phyloP scores from a whole-genome alignment of 1,139 yeast genomes.

The Sugiyamaella grinbergsii region DNA sequence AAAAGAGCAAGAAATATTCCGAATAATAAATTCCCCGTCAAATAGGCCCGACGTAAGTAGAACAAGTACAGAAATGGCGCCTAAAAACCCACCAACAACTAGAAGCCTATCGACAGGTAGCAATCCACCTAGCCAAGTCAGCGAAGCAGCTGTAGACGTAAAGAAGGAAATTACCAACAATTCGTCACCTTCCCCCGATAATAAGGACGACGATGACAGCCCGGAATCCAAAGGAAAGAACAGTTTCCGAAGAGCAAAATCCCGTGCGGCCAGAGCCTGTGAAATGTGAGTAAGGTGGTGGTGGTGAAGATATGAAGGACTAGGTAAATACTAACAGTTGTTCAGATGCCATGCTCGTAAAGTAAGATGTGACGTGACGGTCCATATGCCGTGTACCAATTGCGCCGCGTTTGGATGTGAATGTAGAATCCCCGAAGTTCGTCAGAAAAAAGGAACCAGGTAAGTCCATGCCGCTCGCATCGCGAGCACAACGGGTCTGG shows the following conservation, averaged over 20 bases:
- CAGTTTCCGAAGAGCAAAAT: slow-evolving; percentile 39
- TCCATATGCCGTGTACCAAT: slow-evolving; percentile 75
- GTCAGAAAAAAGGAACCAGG: slow-evolving; percentile 43
- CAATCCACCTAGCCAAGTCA: not conserved
- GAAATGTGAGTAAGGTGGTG: slow-evolving; percentile 39
- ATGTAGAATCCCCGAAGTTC: slow-evolving; percentile 62
- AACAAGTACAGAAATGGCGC: too few species aligned
- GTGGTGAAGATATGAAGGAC: not conserved
- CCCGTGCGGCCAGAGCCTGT: slow-evolving; percentile 40
- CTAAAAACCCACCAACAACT: not conserved
- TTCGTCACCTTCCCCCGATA: not conserved
- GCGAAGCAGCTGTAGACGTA: not conserved
- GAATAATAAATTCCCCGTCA: too few species aligned
- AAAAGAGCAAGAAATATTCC: too few species aligned
- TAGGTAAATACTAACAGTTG: slow-evolving; percentile 15
- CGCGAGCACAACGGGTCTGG: slow-evolving; percentile 4
- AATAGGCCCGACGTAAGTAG: too few species aligned
- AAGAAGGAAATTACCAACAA: not conserved
- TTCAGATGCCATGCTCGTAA: slow-evolving; percentile 67
- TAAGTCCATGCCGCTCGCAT: slow-evolving; percentile 13
- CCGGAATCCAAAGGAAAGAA: slow-evolving; percentile 17
- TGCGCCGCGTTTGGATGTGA: slow-evolving; percentile 78
- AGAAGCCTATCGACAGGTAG: not conserved
- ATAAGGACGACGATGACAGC: slow-evolving; percentile 3
- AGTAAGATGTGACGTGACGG: slow-evolving; percentile 69